phyloP scores from a whole-genome alignment of 805 yeast species.

The Ogataea degrootiae region DNA sequence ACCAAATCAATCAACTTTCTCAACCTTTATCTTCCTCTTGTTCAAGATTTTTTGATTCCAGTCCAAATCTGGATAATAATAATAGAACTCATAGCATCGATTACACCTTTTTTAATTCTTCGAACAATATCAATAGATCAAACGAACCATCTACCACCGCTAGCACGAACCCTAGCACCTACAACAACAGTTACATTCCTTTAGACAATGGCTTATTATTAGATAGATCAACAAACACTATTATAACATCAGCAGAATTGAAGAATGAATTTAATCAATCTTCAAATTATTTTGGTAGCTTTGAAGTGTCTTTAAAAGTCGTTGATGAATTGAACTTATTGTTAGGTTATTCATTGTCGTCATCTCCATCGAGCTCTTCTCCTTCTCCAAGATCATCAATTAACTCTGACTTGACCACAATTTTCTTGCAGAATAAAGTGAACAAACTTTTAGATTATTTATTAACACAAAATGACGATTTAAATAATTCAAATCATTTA shows the following conservation, averaged over 20 bases:
- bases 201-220: conserved; percentile 62
- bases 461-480: conserved; percentile 41
- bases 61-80: conserved; percentile 1
- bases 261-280: conserved; percentile 45
- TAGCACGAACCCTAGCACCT: not conserved
- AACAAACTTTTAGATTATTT: conserved; percentile 34
- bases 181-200: conserved; percentile 16
- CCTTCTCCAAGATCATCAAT: conserved; percentile 16
- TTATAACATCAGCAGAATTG: conserved; percentile 56
- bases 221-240: conserved; percentile 42
- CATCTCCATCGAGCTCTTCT: conserved; percentile 3
- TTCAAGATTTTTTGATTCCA: conserved; percentile 19
- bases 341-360: conserved; percentile 11
- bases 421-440: conserved; percentile 19
- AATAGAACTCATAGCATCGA: conserved; percentile 16
- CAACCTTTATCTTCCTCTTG: conserved; percentile 6
- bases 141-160: too few species aligned
- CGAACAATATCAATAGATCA: too few species aligned
- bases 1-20: not conserved
- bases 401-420: conserved; percentile 5
- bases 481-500: conserved; percentile 29
- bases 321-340: conserved; percentile 32
- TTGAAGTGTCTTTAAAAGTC: conserved; percentile 34
- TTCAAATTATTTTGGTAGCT: conserved; percentile 49
- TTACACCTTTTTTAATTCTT: not conserved